Evolutionary conservation across 148 eudicot species (phyloP), one percentile per base, ranked within the genome.

Genomic region (Camellia sinensis): DNA sequence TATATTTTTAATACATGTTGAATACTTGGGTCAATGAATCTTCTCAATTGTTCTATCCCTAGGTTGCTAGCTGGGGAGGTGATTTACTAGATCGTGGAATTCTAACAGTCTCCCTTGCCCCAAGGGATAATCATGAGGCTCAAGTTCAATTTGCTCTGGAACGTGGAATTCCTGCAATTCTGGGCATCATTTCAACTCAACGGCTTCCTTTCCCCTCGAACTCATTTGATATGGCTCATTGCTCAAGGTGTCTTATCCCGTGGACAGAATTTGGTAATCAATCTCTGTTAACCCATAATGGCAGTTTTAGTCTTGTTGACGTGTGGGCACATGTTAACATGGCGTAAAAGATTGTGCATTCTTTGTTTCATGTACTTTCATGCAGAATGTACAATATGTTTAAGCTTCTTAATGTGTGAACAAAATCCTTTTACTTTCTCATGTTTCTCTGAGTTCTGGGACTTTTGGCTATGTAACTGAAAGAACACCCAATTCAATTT

Each of bases 61-160:
- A 87, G 89, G 89, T 87, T 79, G 89, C 89, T 54, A 87, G 89
- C 59, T 87, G 86, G 86, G 89, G 87, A 80, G 89, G 87, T 76
- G 84, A 84, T 78, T 73, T 87, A 73, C 75, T 87, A 5, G 87
- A 87, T 72, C 86, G 84, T 68, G 84, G 85, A 44, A 84, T 87
- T 43, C 37, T 87, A 61, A 75, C 89, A 11, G 59, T 87, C 22
- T 87, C 89, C 52, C 85, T 87, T 66, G 89, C 89, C 17, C 89
- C 89, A 9, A 84, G 87, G 74, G 89, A 87, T 67, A 87, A 84
- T 46, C 89, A 87, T 9, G 85, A 87, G 68, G 89, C 89, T 57
- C 89, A 87, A 68, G 89, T 87, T 45, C 87, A 84, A 67, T 87
- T 87, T 64, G 89, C 89, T 50, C 82, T 87, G 11, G 89, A 87